A percentile compares a stretch with the other conserved stretches of the same genome.
Evolutionary conservation across 192 early-diverging fungal genomes (phyloP).

Genomic region (Linnemannia elongata): DNA sequence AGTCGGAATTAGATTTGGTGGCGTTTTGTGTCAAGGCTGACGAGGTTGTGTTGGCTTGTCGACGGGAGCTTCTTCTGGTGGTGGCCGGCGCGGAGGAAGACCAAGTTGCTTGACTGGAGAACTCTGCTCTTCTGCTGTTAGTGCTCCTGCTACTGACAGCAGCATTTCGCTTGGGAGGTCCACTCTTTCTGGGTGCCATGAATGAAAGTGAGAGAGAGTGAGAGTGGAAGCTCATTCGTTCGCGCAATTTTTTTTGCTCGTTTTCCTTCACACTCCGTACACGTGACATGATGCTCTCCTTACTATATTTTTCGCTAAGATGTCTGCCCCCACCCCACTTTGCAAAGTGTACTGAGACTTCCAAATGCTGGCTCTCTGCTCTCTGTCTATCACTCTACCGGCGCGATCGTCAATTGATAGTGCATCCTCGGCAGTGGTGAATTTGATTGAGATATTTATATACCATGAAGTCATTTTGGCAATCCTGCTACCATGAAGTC

Average conservation of each 20-base stretch:
- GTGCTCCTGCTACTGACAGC: background rate
- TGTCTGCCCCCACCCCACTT: no score
- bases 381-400: background rate
- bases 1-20: conserved; percentile 23
- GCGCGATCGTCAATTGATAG: background rate
- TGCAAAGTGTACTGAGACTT: background rate
- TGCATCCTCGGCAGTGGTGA: no score
- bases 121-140: background rate
- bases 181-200: conserved; percentile 34
- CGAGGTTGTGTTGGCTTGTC: background rate
- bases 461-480: no score
- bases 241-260: background rate
- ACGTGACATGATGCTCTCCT: background rate
- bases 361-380: background rate
- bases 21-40: conserved; percentile 39
- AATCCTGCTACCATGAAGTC: no score
- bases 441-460: no score
- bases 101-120: background rate
- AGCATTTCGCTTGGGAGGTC: background rate
- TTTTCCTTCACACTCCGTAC: background rate
- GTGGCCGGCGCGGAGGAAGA: background rate
- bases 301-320: no score
- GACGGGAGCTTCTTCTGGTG: background rate
- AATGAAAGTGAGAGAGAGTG: background rate
- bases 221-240: background rate